A percentile compares a stretch with the other conserved stretches of the same genome.
Evolutionary conservation across 2,329 filamentous ascomycete genomes (phyloP).

Genomic region (Lasiodiplodia gonubiensis): DNA sequence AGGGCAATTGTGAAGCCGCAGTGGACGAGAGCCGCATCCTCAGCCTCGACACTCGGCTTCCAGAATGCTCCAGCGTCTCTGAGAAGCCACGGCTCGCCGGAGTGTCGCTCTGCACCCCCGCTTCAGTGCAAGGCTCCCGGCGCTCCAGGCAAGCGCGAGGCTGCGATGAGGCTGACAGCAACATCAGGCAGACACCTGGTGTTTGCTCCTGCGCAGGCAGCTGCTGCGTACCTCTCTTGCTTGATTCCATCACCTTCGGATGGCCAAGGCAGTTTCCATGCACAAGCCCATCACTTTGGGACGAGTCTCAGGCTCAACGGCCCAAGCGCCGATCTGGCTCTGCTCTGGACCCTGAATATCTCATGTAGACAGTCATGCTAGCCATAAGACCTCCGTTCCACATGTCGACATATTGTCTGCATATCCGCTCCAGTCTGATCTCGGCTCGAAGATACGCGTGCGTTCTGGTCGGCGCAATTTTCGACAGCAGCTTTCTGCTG

Average conservation of each 20-base stretch:
- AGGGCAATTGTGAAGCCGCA: not conserved
- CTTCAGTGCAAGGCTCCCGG: not conserved
- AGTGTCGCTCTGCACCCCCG: not conserved
- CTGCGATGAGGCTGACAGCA: constrained; percentile 12
- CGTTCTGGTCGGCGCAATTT: not conserved
- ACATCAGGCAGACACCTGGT: constrained; percentile 1
- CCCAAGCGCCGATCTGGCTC: constrained; percentile 2
- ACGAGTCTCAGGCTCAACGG: not conserved
- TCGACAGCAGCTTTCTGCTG: not conserved
- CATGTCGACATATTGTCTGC: not conserved
- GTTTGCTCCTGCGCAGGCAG: not conserved
- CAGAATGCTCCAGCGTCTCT: constrained; percentile 23
- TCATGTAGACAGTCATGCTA: not conserved
- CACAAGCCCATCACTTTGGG: no score
- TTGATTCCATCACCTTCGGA: not conserved
- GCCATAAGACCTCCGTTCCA: not conserved
- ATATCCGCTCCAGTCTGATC: not conserved
- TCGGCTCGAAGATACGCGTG: not conserved
- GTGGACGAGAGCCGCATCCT: constrained; percentile 9
- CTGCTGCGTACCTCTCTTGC: not conserved
- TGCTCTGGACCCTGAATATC: constrained; percentile 7
- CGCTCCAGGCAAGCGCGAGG: not conserved
- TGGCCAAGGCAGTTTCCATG: not conserved
- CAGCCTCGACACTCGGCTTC: constrained; percentile 1
- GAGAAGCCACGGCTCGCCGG: not conserved